Conservation (phyloP, 352 stramenopile species). For the Phytophthora nicotianae region DNA sequence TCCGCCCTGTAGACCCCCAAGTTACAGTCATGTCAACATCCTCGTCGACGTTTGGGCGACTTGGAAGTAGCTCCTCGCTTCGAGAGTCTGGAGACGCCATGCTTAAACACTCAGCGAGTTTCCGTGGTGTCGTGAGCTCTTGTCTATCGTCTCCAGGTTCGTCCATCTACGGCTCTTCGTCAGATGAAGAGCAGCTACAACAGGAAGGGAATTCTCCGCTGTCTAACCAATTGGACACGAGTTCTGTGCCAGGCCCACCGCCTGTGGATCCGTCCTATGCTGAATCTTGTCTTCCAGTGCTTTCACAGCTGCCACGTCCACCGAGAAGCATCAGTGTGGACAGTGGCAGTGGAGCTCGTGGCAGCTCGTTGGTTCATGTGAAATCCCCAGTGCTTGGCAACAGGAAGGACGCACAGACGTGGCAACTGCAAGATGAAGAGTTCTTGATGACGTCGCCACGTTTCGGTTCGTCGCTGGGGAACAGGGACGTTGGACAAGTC, state of each 20-base stretch:
- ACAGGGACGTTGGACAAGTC: slow-evolving; percentile 25
- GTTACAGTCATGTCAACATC: slow-evolving; percentile 27
- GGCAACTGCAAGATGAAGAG: slow-evolving; percentile 74
- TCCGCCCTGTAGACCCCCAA: slow-evolving; percentile 15
- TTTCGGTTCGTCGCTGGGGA: slow-evolving; percentile 42
- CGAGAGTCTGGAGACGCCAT: slow-evolving; percentile 10
- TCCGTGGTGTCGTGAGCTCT: slow-evolving; percentile 50
- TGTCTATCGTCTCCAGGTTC: slow-evolving; percentile 60
- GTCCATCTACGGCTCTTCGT: slow-evolving; percentile 57
- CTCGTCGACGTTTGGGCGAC: slow-evolving; percentile 27
- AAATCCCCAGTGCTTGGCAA: slow-evolving; percentile 67
- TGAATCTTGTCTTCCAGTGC: slow-evolving; percentile 50
- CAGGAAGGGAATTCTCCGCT: slow-evolving; percentile 20
- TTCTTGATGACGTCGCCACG: slow-evolving; percentile 62
- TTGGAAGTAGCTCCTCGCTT: slow-evolving; percentile 36
- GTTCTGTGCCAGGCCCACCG: slow-evolving; percentile 19
- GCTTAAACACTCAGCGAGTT: slow-evolving; percentile 44
- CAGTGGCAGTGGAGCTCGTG: slow-evolving; percentile 33
- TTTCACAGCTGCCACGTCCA: slow-evolving; percentile 48
- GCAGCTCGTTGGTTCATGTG: slow-evolving; percentile 40
- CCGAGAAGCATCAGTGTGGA: slow-evolving; percentile 54
- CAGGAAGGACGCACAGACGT: slow-evolving; percentile 67
- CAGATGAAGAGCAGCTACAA: slow-evolving; percentile 50
- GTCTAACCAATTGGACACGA: slow-evolving; percentile 20
- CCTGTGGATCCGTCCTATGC: slow-evolving; percentile 50